These are phyloP conservation scores for Daphne laureola DNA, from an alignment of 441 rosid species.

Conservation along the genomic window DNA sequence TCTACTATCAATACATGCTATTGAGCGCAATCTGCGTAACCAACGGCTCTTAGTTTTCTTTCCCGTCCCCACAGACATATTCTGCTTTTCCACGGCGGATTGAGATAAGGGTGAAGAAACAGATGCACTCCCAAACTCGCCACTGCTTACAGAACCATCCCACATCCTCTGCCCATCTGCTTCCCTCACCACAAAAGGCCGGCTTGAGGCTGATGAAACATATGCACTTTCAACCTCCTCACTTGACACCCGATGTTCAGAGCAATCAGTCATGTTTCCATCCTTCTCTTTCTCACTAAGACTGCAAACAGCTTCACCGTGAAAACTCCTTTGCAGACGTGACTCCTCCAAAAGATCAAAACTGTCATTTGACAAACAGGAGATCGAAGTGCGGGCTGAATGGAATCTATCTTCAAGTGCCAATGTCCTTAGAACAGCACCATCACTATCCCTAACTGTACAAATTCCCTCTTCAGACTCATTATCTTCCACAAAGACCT, in stretches of 20 bases:
- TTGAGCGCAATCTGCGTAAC: constrained; percentile 45
- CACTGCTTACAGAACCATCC: not conserved
- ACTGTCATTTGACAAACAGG: constrained; percentile 28
- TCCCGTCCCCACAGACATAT: constrained; percentile 15
- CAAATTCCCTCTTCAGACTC: constrained; percentile 24
- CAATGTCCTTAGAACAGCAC: constrained; percentile 36
- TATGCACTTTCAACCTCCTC: constrained; percentile 30
- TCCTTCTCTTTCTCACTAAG: constrained; percentile 23
- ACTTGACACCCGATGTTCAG: constrained; percentile 16
- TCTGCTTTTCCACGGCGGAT: constrained; percentile 22
- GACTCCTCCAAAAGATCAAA: constrained; percentile 29
- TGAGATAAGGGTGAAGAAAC: constrained; percentile 34
- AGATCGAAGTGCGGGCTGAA: constrained; percentile 25
- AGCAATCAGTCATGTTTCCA: constrained; percentile 26
- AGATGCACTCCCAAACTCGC: constrained; percentile 11
- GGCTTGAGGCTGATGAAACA: constrained; percentile 30
- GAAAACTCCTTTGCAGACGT: constrained; percentile 23
- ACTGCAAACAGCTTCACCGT: constrained; percentile 18
- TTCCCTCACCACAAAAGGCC: constrained; percentile 22
- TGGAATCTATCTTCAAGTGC: constrained; percentile 28
- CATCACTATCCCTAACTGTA: constrained; percentile 32
- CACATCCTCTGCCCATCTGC: constrained; percentile 8
- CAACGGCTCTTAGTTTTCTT: constrained; percentile 54
- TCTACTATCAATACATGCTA: constrained; percentile 41
- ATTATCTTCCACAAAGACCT: constrained; percentile 21